phyloP scores from a whole-genome alignment of 768 basidiomycete species.

The Pisolithus microcarpus region DNA sequence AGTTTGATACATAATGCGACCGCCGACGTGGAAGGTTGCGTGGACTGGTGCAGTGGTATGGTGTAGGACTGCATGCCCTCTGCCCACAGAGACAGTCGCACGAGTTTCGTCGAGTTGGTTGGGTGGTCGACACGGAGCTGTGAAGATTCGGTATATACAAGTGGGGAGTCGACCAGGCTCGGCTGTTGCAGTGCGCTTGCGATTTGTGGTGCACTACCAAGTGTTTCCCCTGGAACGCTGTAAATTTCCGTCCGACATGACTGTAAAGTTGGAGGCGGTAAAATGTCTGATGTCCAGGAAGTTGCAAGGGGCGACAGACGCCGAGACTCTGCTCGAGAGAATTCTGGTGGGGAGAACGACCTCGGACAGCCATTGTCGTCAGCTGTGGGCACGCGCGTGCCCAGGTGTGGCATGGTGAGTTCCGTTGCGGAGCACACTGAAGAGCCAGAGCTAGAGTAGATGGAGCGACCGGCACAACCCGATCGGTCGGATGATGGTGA shows the following conservation, averaged over 20 bases:
- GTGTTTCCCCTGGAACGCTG: slow-evolving; percentile 16
- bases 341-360: slow-evolving; percentile 25
- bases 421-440: slow-evolving; percentile 17
- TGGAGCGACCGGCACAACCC: slow-evolving; percentile 19
- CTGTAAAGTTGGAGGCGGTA: slow-evolving; percentile 20
- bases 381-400: slow-evolving; percentile 13
- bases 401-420: slow-evolving; percentile 17
- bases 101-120: slow-evolving; percentile 30
- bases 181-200: slow-evolving; percentile 18
- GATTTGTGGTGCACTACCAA: slow-evolving; percentile 14
- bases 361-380: slow-evolving; percentile 27
- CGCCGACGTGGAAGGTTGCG: slow-evolving; percentile 32
- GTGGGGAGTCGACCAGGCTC: slow-evolving; percentile 24
- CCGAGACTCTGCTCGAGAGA: slow-evolving; percentile 22
- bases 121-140: slow-evolving; percentile 25
- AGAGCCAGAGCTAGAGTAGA: slow-evolving; percentile 19
- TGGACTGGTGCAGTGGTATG: slow-evolving; percentile 50
- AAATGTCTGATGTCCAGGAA: slow-evolving; percentile 21
- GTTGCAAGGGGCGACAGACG: slow-evolving; percentile 28
- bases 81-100: slow-evolving; percentile 47
- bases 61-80: slow-evolving; percentile 62
- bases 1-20: slow-evolving; percentile 52
- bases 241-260: slow-evolving; percentile 20
- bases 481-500: slow-evolving; percentile 28
- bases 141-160: slow-evolving; percentile 20